A percentile compares a stretch with the other conserved stretches of the same genome.
phyloP scores from a whole-genome alignment of 1,284 basidiomycete genomes.

The Ceratobasidium sp. region DNA sequence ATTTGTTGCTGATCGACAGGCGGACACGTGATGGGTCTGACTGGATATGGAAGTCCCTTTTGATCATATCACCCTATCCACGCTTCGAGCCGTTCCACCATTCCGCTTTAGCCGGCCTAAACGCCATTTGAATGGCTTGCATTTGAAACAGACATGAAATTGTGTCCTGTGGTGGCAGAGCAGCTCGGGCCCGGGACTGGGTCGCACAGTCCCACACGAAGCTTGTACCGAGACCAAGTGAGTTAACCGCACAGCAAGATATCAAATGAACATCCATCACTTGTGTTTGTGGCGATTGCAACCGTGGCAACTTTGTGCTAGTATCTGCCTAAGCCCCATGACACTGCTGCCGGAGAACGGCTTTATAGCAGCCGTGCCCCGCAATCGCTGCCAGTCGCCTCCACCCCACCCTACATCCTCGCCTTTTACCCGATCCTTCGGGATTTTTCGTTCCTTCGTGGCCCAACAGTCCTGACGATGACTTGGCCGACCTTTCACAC shows the following conservation, averaged over 20 bases:
- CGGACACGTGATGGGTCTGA: neutral
- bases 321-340: neutral
- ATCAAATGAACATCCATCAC: neutral
- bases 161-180: constrained; percentile 12
- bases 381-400: too few species aligned
- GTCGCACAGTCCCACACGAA: too few species aligned
- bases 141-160: constrained; percentile 7
- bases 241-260: neutral
- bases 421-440: too few species aligned
- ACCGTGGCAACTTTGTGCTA: constrained; percentile 8
- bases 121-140: neutral
- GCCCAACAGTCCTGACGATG: neutral
- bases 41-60: neutral
- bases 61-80: neutral
- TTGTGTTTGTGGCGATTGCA: constrained; percentile 5
- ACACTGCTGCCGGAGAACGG: neutral
- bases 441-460: too few species aligned
- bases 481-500: constrained; percentile 38
- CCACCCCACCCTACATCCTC: too few species aligned
- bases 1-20: neutral
- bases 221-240: too few species aligned
- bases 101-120: neutral
- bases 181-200: neutral
- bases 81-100: neutral
- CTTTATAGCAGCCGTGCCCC: too few species aligned